These are phyloP conservation scores for carrot (Daucus carota) DNA, from an alignment of 129 eudicot species.

Conservation along the genomic window DNA sequence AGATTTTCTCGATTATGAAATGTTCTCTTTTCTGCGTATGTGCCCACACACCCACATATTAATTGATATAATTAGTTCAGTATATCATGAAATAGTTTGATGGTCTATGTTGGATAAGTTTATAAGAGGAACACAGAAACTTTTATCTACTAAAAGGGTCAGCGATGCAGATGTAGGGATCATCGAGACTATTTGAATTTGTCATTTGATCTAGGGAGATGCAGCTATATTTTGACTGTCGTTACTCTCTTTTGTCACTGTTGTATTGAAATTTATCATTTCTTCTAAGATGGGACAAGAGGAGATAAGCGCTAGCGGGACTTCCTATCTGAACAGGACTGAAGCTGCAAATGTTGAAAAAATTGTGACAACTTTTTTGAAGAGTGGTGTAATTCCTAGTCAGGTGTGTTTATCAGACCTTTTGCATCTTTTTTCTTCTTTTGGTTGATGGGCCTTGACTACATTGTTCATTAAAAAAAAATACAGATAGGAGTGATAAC, in stretches of 20 bases:
- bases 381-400: slow-evolving; percentile 91
- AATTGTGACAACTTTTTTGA: slow-evolving; percentile 81
- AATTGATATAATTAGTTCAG: not conserved
- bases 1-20: not conserved
- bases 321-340: slow-evolving; percentile 85
- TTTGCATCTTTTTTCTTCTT: not conserved
- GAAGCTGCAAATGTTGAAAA: slow-evolving; percentile 97
- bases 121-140: not conserved
- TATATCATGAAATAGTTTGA: not conserved
- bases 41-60: too few relatives aligned
- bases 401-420: slow-evolving; percentile 36
- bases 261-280: not conserved
- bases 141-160: not conserved
- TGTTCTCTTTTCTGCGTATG: too few relatives aligned
- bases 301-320: slow-evolving; percentile 95
- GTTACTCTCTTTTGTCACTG: not conserved
- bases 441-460: not conserved
- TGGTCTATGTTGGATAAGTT: not conserved
- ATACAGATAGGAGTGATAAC: slow-evolving; percentile 90
- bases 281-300: slow-evolving; percentile 90
- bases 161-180: not conserved
- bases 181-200: not conserved
- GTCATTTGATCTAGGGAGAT: not conserved
- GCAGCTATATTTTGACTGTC: not conserved
- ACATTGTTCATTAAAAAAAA: not conserved